phyloP scores from a whole-genome alignment of 352 stramenopile genomes.

The Globisporangium nodosum region DNA sequence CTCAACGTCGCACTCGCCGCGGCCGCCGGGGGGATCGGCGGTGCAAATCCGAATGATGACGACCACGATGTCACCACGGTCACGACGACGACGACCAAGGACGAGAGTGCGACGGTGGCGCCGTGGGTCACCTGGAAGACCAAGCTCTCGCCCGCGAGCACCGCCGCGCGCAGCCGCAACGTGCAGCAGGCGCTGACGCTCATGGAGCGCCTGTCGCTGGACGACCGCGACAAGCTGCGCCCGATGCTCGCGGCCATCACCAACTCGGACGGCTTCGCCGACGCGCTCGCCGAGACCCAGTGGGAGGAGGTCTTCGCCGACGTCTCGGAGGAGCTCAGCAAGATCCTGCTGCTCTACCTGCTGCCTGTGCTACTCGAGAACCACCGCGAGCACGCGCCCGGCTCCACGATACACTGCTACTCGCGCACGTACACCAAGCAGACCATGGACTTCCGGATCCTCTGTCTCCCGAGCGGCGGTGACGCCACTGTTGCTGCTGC shows the following conservation, averaged over 20 bases:
- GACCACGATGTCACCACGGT: no score
- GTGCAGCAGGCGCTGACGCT: slow-evolving; percentile 28
- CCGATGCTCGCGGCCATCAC: slow-evolving; percentile 31
- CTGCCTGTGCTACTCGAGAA: slow-evolving; percentile 42
- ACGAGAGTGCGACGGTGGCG: no score
- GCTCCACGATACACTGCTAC: slow-evolving; percentile 36
- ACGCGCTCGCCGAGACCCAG: slow-evolving; percentile 4
- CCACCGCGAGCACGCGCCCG: slow-evolving; percentile 15
- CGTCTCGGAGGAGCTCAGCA: slow-evolving; percentile 47
- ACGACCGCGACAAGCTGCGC: slow-evolving; percentile 44
- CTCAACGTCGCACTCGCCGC: slow-evolving; percentile 12
- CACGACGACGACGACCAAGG: no score
- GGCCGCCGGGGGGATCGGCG: background rate
- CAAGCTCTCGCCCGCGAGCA: slow-evolving; percentile 15
- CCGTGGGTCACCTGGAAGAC: slow-evolving; percentile 31
- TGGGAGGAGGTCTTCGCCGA: slow-evolving; percentile 43
- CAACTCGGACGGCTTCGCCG: slow-evolving; percentile 12
- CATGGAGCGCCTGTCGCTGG: slow-evolving; percentile 44
- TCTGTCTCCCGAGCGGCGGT: slow-evolving; percentile 9
- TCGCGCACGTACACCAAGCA: slow-evolving; percentile 53
- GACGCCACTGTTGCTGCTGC: background rate
- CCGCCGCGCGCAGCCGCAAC: slow-evolving; percentile 13
- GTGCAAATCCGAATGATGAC: slow-evolving; percentile 10
- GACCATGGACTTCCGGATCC: slow-evolving; percentile 59
- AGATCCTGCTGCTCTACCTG: slow-evolving; percentile 49